Percentiles rank a stretch among this genome's conserved stretches.
phyloP scores from a whole-genome alignment of 2,329 filamentous ascomycete genomes.

The Fusarium buxicola region DNA sequence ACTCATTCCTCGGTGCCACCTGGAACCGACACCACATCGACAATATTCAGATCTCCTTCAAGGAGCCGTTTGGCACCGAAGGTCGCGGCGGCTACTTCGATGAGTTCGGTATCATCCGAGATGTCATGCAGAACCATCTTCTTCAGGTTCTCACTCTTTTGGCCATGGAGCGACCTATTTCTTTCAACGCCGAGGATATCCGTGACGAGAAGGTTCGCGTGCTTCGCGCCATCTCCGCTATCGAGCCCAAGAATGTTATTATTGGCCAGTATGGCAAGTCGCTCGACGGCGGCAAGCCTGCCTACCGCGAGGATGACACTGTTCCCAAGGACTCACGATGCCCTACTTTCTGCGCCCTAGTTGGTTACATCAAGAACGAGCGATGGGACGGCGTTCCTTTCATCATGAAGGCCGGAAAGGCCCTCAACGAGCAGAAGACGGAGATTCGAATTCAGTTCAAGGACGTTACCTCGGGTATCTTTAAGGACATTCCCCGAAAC shows the following conservation, averaged over 20 bases:
- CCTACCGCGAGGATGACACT: constrained; percentile 98
- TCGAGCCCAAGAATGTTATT: constrained; percentile 99
- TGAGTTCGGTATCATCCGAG: constrained; percentile 98
- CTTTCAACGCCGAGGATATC: constrained; percentile 97
- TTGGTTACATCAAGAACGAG: constrained; percentile 99
- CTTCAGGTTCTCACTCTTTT: constrained; percentile 95
- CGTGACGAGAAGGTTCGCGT: constrained; percentile 99
- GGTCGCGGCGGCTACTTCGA: constrained; percentile 99
- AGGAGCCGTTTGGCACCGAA: constrained; percentile 98
- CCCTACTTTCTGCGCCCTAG: constrained; percentile 97
- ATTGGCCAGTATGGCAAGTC: constrained; percentile 99
- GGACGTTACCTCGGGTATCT: constrained; percentile 98
- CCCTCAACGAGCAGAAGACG: constrained; percentile 99
- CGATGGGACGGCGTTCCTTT: constrained; percentile 99
- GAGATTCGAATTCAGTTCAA: constrained; percentile 99
- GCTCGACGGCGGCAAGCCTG: constrained; percentile 93
- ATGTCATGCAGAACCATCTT: constrained; percentile 99
- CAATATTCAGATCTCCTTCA: constrained; percentile 99
- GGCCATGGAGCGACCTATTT: constrained; percentile 98
- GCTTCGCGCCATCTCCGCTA: constrained; percentile 89
- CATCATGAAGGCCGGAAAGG: constrained; percentile 99
- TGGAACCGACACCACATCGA: constrained; percentile 99
- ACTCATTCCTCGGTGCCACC: constrained; percentile 97
- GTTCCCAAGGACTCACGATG: constrained; percentile 97
- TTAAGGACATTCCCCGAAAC: constrained; percentile 99